Percentiles rank a stretch among this genome's conserved stretches.
Conservation (phyloP, 208 protist genomes). For the Vickermania ingenoplastis region DNA sequence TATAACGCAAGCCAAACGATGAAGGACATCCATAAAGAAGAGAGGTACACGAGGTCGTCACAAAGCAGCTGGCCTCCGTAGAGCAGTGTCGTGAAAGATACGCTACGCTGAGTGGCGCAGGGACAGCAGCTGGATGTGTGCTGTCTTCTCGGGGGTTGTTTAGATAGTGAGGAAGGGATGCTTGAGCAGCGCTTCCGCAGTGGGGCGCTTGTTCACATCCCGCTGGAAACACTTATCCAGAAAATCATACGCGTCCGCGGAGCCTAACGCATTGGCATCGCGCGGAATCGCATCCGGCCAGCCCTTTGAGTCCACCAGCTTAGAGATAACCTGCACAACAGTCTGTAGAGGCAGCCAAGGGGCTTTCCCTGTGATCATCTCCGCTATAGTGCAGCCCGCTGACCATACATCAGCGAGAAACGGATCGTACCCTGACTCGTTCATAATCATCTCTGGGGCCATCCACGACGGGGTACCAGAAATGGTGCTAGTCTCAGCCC, state of each 20-base stretch:
- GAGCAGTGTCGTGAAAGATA: no score
- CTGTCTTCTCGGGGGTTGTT: not conserved
- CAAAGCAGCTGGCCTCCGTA: no score
- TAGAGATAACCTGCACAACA: conserved; percentile 90
- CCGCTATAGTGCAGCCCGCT: conserved; percentile 81
- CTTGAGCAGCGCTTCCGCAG: conserved; percentile 47
- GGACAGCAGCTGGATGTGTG: no score
- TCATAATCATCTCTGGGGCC: conserved; percentile 86
- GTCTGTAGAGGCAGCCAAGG: conserved; percentile 79
- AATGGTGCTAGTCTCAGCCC: conserved; percentile 79
- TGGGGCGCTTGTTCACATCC: conserved; percentile 62
- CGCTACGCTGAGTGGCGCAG: no score
- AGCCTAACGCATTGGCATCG: conserved; percentile 61
- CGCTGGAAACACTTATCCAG: conserved; percentile 82
- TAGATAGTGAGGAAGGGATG: conserved; percentile 70
- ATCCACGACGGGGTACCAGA: conserved; percentile 88
- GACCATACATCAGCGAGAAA: conserved; percentile 90
- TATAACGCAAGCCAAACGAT: no score
- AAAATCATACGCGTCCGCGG: conserved; percentile 73
- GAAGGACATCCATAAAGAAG: no score
- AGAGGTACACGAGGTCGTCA: no score
- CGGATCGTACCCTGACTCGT: conserved; percentile 85
- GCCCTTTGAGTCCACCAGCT: conserved; percentile 74
- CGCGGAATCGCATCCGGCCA: conserved; percentile 87
- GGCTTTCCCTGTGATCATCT: conserved; percentile 83